Evolutionary conservation across 2,329 filamentous ascomycete species (phyloP).

Genomic region (Aschersonia sp.): DNA sequence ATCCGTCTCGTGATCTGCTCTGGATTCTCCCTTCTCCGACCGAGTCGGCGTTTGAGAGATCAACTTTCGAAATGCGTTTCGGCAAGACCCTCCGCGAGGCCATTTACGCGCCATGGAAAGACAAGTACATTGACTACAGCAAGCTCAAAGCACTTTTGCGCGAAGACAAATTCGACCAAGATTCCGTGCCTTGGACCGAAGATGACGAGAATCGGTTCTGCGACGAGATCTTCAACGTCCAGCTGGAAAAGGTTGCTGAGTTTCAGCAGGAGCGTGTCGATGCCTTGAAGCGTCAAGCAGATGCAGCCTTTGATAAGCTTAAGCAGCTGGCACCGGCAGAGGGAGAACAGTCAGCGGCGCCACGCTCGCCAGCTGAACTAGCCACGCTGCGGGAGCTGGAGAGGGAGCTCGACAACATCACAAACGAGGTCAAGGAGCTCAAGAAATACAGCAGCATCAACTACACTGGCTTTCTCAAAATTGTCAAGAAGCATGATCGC

Average conservation of each 20-base stretch:
- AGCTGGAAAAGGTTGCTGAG: conserved; percentile 84
- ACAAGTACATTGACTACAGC: conserved; percentile 87
- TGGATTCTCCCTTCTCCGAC: neutral
- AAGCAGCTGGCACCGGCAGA: conserved; percentile 58
- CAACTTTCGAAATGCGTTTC: conserved; percentile 62
- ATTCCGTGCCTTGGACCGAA: conserved; percentile 69
- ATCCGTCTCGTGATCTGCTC: too few species aligned
- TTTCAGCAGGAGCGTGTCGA: conserved; percentile 75
- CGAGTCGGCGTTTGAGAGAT: neutral
- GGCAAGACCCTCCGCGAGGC: conserved; percentile 73
- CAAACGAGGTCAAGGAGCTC: conserved; percentile 80
- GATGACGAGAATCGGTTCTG: conserved; percentile 89
- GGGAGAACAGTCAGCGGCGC: conserved; percentile 11
- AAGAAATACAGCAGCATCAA: conserved; percentile 94
- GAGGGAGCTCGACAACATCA: conserved; percentile 71
- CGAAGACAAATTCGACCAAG: conserved; percentile 51
- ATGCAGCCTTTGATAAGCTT: conserved; percentile 52
- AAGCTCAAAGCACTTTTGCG: conserved; percentile 84
- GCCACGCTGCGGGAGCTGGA: conserved; percentile 55
- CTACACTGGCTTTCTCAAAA: conserved; percentile 96
- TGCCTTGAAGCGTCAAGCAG: conserved; percentile 36
- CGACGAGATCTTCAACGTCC: conserved; percentile 85
- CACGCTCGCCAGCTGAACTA: conserved; percentile 31
- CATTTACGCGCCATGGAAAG: conserved; percentile 77
- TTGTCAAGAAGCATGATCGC: conserved; percentile 97